These are phyloP conservation scores for Annulohypoxylon stygium DNA, from an alignment of 495 filamentous ascomycete species.

Conservation along the genomic window DNA sequence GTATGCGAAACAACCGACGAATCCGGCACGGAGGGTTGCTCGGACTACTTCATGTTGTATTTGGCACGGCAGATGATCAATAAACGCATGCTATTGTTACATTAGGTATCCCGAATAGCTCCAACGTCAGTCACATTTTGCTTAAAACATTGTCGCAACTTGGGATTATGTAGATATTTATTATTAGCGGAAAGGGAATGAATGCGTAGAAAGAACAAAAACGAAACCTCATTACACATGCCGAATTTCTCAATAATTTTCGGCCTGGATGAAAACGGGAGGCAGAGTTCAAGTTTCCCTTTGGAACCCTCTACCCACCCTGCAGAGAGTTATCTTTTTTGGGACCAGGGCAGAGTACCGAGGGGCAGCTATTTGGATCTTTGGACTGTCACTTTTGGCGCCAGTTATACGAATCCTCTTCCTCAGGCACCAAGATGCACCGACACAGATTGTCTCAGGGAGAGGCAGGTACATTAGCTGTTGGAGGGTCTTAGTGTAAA, in stretches of 20 bases:
- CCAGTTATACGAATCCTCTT: constrained; percentile 2
- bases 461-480: neutral
- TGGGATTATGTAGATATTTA: neutral
- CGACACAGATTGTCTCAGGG: neutral
- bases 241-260: neutral
- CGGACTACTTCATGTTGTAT: constrained; percentile 12
- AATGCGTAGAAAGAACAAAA: constrained; percentile 1
- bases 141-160: neutral
- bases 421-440: neutral
- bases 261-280: neutral
- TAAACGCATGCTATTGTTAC: neutral
- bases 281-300: neutral
- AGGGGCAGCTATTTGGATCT: neutral
- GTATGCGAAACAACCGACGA: constrained; percentile 31
- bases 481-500: constrained; percentile 1
- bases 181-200: neutral
- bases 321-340: neutral
- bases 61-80: constrained; percentile 11
- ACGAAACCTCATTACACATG: neutral
- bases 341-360: neutral
- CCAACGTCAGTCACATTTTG: neutral
- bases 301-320: neutral
- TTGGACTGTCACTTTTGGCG: neutral
- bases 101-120: neutral
- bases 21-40: constrained; percentile 21